These are phyloP conservation scores for Harringtonia lauricola DNA, from an alignment of 2,329 filamentous ascomycete genomes.

Conservation along the genomic window DNA sequence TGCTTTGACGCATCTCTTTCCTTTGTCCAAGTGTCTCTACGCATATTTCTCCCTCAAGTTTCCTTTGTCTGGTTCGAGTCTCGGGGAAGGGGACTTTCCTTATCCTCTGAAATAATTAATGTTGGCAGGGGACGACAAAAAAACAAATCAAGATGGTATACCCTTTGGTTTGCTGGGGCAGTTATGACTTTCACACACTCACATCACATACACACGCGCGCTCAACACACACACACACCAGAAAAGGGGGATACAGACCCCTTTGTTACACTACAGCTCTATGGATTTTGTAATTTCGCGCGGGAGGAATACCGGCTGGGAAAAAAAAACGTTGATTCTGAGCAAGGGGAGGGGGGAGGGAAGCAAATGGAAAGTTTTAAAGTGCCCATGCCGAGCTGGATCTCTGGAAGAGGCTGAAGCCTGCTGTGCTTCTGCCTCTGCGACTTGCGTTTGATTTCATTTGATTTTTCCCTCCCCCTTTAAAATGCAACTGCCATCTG, in stretches of 20 bases:
- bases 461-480: neutral
- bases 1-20: neutral
- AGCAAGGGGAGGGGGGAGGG: neutral
- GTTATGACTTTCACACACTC: slow-evolving; percentile 1
- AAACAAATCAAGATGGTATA: neutral
- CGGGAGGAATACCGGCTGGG: neutral
- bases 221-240: neutral
- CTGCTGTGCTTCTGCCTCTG: neutral
- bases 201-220: neutral
- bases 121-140: neutral
- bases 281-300: neutral
- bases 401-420: slow-evolving; percentile 7
- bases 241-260: neutral
- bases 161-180: neutral
- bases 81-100: neutral
- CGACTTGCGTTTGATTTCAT: neutral
- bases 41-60: too few relatives aligned
- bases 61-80: too few relatives aligned
- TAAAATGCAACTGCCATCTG: neutral
- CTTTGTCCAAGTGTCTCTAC: neutral
- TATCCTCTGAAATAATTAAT: neutral
- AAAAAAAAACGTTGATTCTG: neutral
- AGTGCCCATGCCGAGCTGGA: slow-evolving; percentile 7
- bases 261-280: neutral
- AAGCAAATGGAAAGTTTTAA: neutral